phyloP scores from a whole-genome alignment of 2,329 filamentous ascomycete genomes.

The Gnomoniopsis smithogilvyi region DNA sequence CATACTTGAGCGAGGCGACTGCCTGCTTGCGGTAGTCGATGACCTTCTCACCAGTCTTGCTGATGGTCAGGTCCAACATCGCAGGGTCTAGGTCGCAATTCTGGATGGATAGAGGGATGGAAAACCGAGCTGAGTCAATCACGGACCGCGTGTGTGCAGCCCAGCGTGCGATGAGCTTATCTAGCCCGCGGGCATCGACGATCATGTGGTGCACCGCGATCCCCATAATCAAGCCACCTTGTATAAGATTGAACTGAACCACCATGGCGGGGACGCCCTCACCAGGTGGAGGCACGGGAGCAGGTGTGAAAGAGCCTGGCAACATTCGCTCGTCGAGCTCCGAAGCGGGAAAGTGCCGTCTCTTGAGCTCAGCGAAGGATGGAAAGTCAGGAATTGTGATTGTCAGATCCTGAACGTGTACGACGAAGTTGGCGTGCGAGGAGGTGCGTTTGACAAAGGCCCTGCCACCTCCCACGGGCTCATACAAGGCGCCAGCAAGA shows the following conservation, averaged over 20 bases:
- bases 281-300: not conserved
- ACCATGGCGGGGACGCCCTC: not conserved
- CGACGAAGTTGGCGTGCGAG: not conserved
- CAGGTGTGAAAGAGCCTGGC: not conserved
- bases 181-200: not conserved
- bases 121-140: not conserved
- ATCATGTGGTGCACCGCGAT: slow-evolving; percentile 2
- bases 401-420: not conserved
- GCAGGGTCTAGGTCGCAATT: not conserved
- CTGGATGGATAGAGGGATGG: too few species aligned
- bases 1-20: not conserved
- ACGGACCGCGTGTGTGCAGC: not conserved
- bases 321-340: not conserved
- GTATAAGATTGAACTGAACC: slow-evolving; percentile 1
- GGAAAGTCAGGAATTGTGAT: not conserved
- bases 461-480: not conserved
- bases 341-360: not conserved
- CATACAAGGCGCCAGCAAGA: not conserved
- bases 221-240: not conserved
- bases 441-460: not conserved
- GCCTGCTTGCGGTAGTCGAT: not conserved
- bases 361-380: not conserved
- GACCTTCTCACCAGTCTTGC: too few species aligned
- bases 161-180: not conserved
- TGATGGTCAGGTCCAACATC: not conserved